Conservation (phyloP, 768 basidiomycete genomes). For the Dioszegia crocea region DNA sequence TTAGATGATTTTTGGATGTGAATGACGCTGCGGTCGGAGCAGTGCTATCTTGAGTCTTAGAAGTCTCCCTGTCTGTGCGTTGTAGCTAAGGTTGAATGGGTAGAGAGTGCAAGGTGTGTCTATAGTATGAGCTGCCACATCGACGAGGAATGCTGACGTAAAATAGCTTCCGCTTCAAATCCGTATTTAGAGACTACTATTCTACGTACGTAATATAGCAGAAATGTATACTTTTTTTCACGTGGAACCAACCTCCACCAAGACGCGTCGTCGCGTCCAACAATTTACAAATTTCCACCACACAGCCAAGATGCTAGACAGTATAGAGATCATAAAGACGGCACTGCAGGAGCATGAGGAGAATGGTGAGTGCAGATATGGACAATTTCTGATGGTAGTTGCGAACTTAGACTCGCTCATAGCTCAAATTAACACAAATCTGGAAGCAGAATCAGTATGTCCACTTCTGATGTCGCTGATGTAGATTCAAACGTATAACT, state of each 20-base stretch:
- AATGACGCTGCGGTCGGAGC: too few relatives aligned
- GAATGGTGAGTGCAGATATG: too few relatives aligned
- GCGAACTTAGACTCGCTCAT: neutral
- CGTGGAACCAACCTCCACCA: neutral
- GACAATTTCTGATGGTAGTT: too few relatives aligned
- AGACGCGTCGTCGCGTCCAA: neutral
- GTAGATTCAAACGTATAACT: conserved; percentile 14
- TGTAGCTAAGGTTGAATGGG: too few relatives aligned
- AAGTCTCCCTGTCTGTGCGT: too few relatives aligned
- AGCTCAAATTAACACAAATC: neutral
- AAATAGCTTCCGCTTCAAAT: neutral
- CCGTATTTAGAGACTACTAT: too few relatives aligned
- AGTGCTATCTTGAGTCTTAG: too few relatives aligned
- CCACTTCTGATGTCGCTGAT: neutral
- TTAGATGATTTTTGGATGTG: too few relatives aligned
- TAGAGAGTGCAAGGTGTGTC: too few relatives aligned
- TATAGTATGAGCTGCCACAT: too few relatives aligned
- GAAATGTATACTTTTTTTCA: too few relatives aligned
- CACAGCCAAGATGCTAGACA: conserved; percentile 11
- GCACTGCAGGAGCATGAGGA: conserved; percentile 27
- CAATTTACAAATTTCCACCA: neutral
- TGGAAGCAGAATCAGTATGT: conserved; percentile 4
- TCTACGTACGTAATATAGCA: too few relatives aligned
- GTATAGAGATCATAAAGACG: conserved; percentile 16
- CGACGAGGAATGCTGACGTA: neutral